phyloP scores from a whole-genome alignment of 2,329 filamentous ascomycete species.

The Graphiopsis chlorocephala region DNA sequence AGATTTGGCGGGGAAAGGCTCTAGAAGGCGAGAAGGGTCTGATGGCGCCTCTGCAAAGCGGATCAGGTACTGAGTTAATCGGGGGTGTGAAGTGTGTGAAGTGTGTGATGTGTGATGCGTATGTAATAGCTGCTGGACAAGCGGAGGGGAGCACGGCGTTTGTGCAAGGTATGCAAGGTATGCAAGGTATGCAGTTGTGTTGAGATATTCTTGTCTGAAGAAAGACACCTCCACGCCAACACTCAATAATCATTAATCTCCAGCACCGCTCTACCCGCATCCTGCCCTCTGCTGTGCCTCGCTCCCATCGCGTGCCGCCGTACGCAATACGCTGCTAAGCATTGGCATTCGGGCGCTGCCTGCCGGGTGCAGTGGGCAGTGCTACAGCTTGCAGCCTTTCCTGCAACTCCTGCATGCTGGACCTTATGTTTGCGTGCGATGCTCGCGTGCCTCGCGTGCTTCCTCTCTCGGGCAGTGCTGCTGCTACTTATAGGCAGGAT shows the following conservation, averaged over 20 bases:
- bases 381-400: neutral
- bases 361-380: neutral
- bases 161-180: no score
- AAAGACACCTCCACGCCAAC: neutral
- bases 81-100: neutral
- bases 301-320: neutral
- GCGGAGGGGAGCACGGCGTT: no score
- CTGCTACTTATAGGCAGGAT: neutral
- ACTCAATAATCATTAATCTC: neutral
- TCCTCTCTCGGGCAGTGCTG: neutral
- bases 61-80: neutral
- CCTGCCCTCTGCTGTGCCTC: neutral
- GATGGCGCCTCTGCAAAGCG: neutral
- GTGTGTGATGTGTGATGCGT: no score
- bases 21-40: neutral
- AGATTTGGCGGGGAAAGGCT: neutral
- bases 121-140: neutral
- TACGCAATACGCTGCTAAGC: neutral
- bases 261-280: neutral
- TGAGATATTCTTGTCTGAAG: neutral
- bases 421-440: neutral
- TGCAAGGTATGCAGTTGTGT: neutral
- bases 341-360: conserved; percentile 4
- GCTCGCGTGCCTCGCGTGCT: neutral
- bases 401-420: neutral